Evolutionary conservation across 257 asterid species (phyloP).

Genomic region (Solanum corneliomulleri): DNA sequence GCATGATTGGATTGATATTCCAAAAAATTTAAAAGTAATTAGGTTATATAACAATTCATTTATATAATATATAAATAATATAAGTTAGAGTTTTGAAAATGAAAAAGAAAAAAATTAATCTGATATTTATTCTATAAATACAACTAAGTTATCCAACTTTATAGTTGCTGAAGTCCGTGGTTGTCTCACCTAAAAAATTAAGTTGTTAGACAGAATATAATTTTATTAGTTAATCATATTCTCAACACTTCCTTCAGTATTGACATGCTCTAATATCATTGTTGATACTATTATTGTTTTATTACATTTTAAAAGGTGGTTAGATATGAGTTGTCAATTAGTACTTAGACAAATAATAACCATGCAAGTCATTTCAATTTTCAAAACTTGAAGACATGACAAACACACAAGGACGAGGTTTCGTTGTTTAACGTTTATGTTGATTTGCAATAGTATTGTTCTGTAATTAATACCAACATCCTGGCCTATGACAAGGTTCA

Average conservation of each 20-base stretch:
- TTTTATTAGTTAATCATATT: too few relatives aligned
- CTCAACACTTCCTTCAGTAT: too few relatives aligned
- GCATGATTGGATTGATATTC: not conserved
- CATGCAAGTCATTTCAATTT: not conserved
- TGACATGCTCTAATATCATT: not conserved
- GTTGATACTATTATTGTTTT: not conserved
- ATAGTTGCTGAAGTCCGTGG: not conserved
- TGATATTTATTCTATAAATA: not conserved
- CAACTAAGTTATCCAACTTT: too few relatives aligned
- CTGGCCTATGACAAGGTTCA: too few relatives aligned
- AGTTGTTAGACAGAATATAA: accelerated
- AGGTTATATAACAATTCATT: not conserved
- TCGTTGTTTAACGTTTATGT: not conserved
- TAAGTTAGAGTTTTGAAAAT: not conserved
- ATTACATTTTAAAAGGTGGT: not conserved
- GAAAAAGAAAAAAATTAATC: too few relatives aligned
- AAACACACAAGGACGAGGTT: not conserved
- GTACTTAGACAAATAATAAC: not conserved
- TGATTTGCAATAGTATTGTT: not conserved
- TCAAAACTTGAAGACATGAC: not conserved
- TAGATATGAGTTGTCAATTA: not conserved
- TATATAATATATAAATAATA: too few relatives aligned
- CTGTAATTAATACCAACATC: too few relatives aligned
- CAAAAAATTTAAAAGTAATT: not conserved
- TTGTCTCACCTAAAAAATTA: not conserved